Percentiles rank a stretch among this genome's conserved stretches.
These are phyloP conservation scores for Dioscorea zingiberensis DNA, from an alignment of 106 monocot genomes.

Conservation along the genomic window DNA sequence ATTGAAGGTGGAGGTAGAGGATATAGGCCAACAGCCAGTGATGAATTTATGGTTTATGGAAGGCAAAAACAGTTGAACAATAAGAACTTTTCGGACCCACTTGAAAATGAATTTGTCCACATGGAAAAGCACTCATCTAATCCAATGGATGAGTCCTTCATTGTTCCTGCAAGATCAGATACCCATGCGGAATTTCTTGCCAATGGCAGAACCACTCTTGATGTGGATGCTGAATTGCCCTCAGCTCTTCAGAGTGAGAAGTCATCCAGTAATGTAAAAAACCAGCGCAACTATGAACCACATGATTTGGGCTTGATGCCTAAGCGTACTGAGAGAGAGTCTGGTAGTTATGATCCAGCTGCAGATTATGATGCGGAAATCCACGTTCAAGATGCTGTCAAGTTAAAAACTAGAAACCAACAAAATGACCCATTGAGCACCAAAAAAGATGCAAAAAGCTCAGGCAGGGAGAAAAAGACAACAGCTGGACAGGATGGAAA, in stretches of 20 bases:
- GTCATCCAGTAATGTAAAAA: constrained; percentile 14
- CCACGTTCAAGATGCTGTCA: constrained; percentile 23
- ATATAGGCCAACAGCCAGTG: constrained; percentile 32
- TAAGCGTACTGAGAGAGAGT: constrained; percentile 46
- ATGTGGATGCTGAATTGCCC: constrained; percentile 59
- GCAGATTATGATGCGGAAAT: constrained; percentile 51
- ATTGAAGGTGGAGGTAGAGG: constrained; percentile 44
- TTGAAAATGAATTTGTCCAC: constrained; percentile 33
- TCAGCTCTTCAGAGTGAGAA: constrained; percentile 19
- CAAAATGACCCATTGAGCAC: constrained; percentile 21
- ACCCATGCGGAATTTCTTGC: constrained; percentile 28
- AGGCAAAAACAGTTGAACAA: constrained; percentile 32
- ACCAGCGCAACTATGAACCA: constrained; percentile 53
- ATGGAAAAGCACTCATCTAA: constrained; percentile 17
- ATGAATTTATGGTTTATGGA: constrained; percentile 64
- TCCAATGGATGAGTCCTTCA: constrained; percentile 64
- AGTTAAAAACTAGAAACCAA: constrained; percentile 18
- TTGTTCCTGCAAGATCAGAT: constrained; percentile 48
- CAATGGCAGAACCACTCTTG: constrained; percentile 36
- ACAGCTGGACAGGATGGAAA: constrained; percentile 29
- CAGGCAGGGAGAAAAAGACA: constrained; percentile 49
- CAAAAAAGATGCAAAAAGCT: constrained; percentile 26
- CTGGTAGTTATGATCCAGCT: constrained; percentile 61
- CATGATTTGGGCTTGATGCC: constrained; percentile 79
- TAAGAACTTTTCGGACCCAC: constrained; percentile 38